phyloP scores from a whole-genome alignment of 148 eudicot species.

The Vaccinium vitisidaea region DNA sequence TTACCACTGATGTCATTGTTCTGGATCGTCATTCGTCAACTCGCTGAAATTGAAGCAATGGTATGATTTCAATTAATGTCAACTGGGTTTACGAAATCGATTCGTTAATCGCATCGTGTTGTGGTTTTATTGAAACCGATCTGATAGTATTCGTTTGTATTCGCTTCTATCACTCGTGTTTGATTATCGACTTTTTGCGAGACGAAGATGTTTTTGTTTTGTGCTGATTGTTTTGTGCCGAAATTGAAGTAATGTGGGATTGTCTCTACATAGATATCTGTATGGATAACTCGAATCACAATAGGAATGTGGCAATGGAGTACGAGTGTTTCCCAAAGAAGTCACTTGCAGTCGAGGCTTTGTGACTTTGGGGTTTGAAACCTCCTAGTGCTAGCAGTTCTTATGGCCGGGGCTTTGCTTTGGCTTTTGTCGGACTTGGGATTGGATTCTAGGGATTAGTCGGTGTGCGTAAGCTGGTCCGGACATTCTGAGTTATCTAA shows the following conservation, averaged over 20 bases:
- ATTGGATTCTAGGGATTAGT: too few species aligned
- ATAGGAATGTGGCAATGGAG: background rate
- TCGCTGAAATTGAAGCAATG: conserved; percentile 61
- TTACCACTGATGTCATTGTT: conserved; percentile 55
- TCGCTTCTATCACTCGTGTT: background rate
- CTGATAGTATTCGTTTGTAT: background rate
- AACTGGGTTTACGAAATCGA: background rate
- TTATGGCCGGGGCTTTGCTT: too few species aligned
- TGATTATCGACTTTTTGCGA: background rate
- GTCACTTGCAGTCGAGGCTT: background rate
- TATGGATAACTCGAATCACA: background rate
- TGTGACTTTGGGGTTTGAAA: too few species aligned
- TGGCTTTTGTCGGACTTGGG: too few species aligned
- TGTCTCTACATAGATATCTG: background rate
- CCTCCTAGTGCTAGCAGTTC: too few species aligned
- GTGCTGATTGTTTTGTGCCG: background rate
- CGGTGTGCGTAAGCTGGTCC: too few species aligned
- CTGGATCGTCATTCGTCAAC: conserved; percentile 48
- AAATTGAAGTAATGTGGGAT: background rate
- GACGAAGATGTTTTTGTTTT: background rate
- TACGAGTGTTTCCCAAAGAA: background rate
- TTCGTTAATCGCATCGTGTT: background rate
- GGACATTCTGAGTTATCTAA: too few species aligned
- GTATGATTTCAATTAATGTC: conserved; percentile 26
- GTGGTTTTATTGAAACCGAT: background rate